Evolutionary conservation across 805 yeast species (phyloP).

Genomic region (Lipomyces sp.): DNA sequence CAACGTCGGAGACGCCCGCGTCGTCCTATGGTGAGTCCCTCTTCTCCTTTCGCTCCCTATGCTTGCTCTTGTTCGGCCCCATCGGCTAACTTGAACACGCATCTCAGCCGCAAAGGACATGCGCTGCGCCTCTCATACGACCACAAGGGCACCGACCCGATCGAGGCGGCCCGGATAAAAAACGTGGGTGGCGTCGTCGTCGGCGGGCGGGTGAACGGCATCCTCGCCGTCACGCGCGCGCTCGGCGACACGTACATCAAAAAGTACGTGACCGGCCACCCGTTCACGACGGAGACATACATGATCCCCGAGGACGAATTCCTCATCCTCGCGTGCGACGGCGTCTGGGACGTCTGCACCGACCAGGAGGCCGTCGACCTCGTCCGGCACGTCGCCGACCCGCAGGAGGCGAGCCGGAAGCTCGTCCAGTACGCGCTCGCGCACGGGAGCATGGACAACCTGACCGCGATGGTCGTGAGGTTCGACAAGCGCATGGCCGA

Average conservation of each 20-base stretch:
- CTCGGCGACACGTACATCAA: conserved; percentile 93
- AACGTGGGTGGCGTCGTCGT: conserved; percentile 81
- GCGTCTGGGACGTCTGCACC: conserved; percentile 90
- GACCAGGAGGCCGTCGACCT: conserved; percentile 81
- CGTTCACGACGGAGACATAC: conserved; percentile 87
- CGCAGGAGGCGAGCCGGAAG: conserved; percentile 28
- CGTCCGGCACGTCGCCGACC: conserved; percentile 49
- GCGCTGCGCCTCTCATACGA: conserved; percentile 84
- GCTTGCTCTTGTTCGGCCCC: neutral
- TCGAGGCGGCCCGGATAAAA: conserved; percentile 72
- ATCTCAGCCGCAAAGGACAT: conserved; percentile 62
- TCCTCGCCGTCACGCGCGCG: conserved; percentile 89
- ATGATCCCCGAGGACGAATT: conserved; percentile 66
- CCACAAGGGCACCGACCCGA: conserved; percentile 82
- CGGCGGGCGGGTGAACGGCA: conserved; percentile 92
- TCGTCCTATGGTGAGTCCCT: conserved; percentile 52
- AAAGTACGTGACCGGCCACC: conserved; percentile 80
- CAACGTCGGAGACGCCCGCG: conserved; percentile 90
- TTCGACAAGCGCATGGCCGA: conserved; percentile 20
- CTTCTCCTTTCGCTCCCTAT: neutral
- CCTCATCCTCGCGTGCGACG: conserved; percentile 91
- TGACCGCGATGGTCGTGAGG: conserved; percentile 83
- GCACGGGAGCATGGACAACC: conserved; percentile 80
- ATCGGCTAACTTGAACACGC: no score
- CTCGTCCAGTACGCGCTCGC: conserved; percentile 55